A percentile compares a stretch with the other conserved stretches of the same genome.
Evolutionary conservation across 345 rosid genomes (phyloP).

Genomic region (Bretschneidera sinensis): DNA sequence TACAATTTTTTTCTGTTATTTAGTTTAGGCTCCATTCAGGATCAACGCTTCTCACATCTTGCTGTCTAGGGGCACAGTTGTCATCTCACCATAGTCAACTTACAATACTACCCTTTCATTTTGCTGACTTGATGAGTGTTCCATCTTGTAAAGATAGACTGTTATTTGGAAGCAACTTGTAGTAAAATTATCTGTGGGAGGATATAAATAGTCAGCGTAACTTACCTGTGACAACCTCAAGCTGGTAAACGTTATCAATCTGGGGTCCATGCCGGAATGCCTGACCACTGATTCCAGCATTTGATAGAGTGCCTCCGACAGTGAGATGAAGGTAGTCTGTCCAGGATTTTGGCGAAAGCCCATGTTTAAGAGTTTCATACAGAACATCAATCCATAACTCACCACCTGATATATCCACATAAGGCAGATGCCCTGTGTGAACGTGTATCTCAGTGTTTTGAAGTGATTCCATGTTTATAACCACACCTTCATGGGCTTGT

Average conservation of each 20-base stretch:
- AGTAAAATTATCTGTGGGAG: conserved; percentile 31
- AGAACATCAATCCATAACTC: conserved; percentile 86
- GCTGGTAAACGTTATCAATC: conserved; percentile 70
- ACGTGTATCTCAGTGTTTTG: conserved; percentile 40
- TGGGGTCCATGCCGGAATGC: conserved; percentile 91
- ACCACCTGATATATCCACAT: conserved; percentile 88
- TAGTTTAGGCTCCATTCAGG: conserved; percentile 1
- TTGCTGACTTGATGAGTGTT: background rate
- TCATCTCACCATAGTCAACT: background rate
- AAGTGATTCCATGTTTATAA: conserved; percentile 80
- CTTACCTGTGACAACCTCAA: conserved; percentile 88
- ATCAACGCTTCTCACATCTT: background rate
- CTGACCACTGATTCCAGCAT: conserved; percentile 96
- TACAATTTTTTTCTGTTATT: background rate
- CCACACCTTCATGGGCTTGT: conserved; percentile 73
- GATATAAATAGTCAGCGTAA: conserved; percentile 19
- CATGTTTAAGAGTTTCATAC: conserved; percentile 66
- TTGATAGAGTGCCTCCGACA: conserved; percentile 87
- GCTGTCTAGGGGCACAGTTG: background rate
- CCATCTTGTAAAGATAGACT: background rate
- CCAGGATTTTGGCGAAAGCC: conserved; percentile 92
- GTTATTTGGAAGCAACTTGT: conserved; percentile 82
- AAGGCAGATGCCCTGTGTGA: conserved; percentile 43
- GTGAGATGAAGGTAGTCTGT: conserved; percentile 94
- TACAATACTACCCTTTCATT: background rate